Percentiles rank a stretch among this genome's conserved stretches.
These are phyloP conservation scores for Penicillium nordicum DNA, from an alignment of 2,329 filamentous ascomycete species.

Conservation along the genomic window DNA sequence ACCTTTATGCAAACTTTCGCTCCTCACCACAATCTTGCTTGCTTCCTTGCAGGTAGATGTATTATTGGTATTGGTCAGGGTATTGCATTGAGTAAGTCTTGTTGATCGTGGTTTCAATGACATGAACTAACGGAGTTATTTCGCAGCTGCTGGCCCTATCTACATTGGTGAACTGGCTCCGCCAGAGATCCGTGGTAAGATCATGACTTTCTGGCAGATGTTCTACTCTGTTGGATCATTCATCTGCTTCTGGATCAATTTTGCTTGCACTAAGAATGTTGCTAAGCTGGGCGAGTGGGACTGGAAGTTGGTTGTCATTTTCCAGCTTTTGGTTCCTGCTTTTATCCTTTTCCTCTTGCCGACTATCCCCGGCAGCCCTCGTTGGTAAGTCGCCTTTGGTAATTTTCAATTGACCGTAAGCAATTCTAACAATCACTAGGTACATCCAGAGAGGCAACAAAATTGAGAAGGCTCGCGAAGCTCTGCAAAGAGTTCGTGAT, in stretches of 20 bases:
- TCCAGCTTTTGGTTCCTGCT: constrained; percentile 65
- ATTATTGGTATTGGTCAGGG: constrained; percentile 69
- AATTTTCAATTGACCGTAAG: background rate
- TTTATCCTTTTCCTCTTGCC: constrained; percentile 61
- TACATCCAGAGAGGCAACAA: constrained; percentile 58
- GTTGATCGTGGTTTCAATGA: background rate
- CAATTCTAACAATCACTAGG: constrained; percentile 17
- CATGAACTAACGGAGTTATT: constrained; percentile 3
- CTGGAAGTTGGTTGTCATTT: constrained; percentile 70
- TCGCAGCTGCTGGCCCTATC: constrained; percentile 60
- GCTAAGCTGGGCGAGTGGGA: constrained; percentile 64
- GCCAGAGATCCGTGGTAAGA: constrained; percentile 60
- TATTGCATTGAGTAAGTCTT: constrained; percentile 57
- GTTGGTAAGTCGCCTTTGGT: constrained; percentile 48
- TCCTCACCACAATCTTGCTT: constrained; percentile 58
- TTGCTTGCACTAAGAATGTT: constrained; percentile 56
- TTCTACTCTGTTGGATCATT: constrained; percentile 65
- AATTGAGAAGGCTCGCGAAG: constrained; percentile 57
- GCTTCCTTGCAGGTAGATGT: constrained; percentile 66
- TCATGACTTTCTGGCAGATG: constrained; percentile 69
- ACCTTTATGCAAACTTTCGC: constrained; percentile 67
- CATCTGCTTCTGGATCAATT: constrained; percentile 66
- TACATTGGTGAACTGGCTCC: constrained; percentile 69
- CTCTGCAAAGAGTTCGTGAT: constrained; percentile 60
- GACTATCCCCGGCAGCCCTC: constrained; percentile 65